Base-by-base conservation (phyloP, 495 filamentous ascomycete genomes). In the Podospora appendiculata region DNA sequence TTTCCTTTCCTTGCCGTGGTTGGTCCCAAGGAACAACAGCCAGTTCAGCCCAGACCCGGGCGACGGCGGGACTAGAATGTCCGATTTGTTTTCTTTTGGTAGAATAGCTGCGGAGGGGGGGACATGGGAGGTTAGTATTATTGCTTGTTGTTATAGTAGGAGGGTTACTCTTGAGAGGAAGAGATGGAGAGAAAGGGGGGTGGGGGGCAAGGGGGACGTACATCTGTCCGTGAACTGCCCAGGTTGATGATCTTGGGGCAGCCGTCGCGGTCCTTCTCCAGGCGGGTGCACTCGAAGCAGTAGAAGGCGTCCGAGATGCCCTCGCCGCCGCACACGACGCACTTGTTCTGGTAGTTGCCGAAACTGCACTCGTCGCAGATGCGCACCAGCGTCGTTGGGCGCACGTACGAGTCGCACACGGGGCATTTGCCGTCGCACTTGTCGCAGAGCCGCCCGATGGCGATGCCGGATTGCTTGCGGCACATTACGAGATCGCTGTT, bases 351-450 rank as follows among this genome's bases (percentile, higher is more conserved):
- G 74, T 97, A 99, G 75, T 99, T 99, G 61, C 93, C 93, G 69
- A 99, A 99, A 63, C 86, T 87, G 77, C 93, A 99, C 72, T 99
- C 93, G 72, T 99, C 93, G 77, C 93, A 99, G 73, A 99, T 97
- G 56, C 92, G 86, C 48, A 95, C 92, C 34, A 96, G 85, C 6
- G 94, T 99, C 7, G 94, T 97, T 1, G 93, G 93, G 5, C 93
- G 90, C 54, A 99, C 93, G 79, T 99, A 99, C 56, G 87, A 92
- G 69, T 99, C 93, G 81, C 93, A 99, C 55, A 97, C 90, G 41
- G 93, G 93, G 59, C 93, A 99, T 79, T 97, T 99, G 73, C 93
- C 93, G 74, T 99, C 93, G 76, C 93, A 99, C 73, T 99, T 99
- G 78, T 99, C 93, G 79, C 93, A 99, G 65, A 99, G 87, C 25